Conservation (phyloP, 805 yeast genomes). For the Saturnispora gosingensis region DNA sequence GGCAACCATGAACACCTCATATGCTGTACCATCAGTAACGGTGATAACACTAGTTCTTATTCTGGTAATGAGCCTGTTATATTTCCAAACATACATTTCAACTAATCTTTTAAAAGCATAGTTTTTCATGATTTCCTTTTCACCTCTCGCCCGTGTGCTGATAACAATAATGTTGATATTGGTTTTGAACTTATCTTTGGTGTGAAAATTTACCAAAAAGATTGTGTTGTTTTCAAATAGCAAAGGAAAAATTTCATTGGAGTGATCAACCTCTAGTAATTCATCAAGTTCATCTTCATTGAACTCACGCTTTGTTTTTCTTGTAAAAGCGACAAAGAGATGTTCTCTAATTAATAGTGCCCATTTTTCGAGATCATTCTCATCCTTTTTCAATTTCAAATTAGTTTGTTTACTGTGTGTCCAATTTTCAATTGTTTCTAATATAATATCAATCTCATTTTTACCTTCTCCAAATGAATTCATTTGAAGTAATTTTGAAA, state of each 20-base stretch:
- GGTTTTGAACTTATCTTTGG: constrained; percentile 13
- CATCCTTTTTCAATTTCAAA: constrained; percentile 5
- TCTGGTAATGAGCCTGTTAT: constrained; percentile 18
- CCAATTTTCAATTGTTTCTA: constrained; percentile 25
- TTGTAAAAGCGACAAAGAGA: constrained; percentile 20
- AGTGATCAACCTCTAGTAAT: constrained; percentile 19
- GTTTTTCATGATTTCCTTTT: constrained; percentile 22
- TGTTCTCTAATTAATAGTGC: constrained; percentile 20
- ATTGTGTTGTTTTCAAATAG: constrained; percentile 23
- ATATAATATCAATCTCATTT: constrained; percentile 23
- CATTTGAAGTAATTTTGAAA: constrained; percentile 8
- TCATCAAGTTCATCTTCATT: constrained; percentile 24
- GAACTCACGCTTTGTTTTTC: constrained; percentile 22
- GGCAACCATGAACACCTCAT: constrained; percentile 21
- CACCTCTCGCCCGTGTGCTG: constrained; percentile 18
- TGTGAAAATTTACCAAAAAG: constrained; percentile 23
- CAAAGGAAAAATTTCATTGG: constrained; percentile 26
- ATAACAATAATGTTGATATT: constrained; percentile 20
- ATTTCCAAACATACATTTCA: constrained; percentile 26
- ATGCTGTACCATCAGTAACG: constrained; percentile 16
- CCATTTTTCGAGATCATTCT: constrained; percentile 16
- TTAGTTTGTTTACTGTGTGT: constrained; percentile 16
- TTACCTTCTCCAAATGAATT: constrained; percentile 18
- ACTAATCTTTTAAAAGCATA: constrained; percentile 23
- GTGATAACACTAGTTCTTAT: constrained; percentile 18